Percentiles rank a stretch among this genome's conserved stretches.
Evolutionary conservation across 2,329 filamentous ascomycete species (phyloP).

Genomic region (Fusarium tjaetaba): DNA sequence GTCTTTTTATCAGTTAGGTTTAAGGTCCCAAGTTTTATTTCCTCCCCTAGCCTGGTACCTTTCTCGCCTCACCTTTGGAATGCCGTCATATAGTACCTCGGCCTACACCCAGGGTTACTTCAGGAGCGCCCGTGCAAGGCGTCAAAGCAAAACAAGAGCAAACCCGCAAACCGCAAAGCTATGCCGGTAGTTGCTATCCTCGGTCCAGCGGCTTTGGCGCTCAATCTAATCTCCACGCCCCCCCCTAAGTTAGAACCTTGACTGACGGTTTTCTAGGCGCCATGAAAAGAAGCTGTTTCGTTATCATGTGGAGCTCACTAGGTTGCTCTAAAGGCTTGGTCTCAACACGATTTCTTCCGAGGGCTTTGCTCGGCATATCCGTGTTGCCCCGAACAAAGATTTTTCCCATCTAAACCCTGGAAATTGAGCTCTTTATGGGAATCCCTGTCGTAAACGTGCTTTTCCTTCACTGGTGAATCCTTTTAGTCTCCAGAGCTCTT

Average conservation of each 20-base stretch:
- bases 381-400: constrained; percentile 22
- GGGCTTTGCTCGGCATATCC: constrained; percentile 21
- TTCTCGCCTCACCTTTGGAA: constrained; percentile 11
- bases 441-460: constrained; percentile 28
- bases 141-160: constrained; percentile 2
- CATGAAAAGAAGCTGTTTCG: constrained; percentile 14
- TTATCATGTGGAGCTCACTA: constrained; percentile 18
- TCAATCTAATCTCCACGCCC: constrained; percentile 27
- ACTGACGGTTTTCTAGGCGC: constrained; percentile 27
- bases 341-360: constrained; percentile 33
- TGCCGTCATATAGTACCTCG: constrained; percentile 14
- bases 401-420: constrained; percentile 7
- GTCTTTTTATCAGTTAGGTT: too few species aligned
- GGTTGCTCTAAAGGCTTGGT: background rate
- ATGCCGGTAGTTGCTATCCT: constrained; percentile 34
- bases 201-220: constrained; percentile 40
- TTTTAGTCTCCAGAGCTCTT: background rate
- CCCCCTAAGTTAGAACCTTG: background rate
- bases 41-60: background rate
- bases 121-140: background rate
- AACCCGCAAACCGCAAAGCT: background rate
- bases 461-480: constrained; percentile 22
- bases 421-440: background rate
- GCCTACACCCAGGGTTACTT: constrained; percentile 17
- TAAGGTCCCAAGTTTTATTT: too few species aligned